Conservation (phyloP, 768 basidiomycete species). For the Ephemerocybe angulata region DNA sequence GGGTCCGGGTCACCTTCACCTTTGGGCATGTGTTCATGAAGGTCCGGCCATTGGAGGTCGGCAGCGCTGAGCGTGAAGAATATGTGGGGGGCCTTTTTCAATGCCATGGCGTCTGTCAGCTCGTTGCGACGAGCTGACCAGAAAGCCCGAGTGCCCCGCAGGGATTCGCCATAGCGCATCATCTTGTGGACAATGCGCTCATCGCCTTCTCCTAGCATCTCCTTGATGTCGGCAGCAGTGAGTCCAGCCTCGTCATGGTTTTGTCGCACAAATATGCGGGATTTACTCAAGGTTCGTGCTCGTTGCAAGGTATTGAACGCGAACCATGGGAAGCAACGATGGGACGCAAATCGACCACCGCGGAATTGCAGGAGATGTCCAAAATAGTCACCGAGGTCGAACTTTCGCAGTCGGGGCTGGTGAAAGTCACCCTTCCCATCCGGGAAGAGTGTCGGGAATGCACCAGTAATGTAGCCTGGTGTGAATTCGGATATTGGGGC, state of each 20-base stretch:
- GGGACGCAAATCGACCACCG: conserved; percentile 20
- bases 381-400: conserved; percentile 17
- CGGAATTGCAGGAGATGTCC: conserved; percentile 15
- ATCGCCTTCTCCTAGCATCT: conserved; percentile 15
- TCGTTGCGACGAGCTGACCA: conserved; percentile 20
- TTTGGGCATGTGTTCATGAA: conserved; percentile 28
- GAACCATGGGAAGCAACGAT: conserved; percentile 19
- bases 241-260: conserved; percentile 15
- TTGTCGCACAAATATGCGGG: conserved; percentile 11
- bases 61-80: conserved; percentile 26
- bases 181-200: conserved; percentile 16
- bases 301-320: conserved; percentile 16
- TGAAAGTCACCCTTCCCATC: conserved; percentile 18
- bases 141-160: conserved; percentile 20
- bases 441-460: conserved; percentile 24
- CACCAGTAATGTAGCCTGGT: conserved; percentile 13
- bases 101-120: conserved; percentile 8
- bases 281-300: conserved; percentile 5
- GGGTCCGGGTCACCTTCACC: neutral
- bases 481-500: conserved; percentile 14
- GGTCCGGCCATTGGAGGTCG: conserved; percentile 29
- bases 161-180: conserved; percentile 14
- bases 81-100: conserved; percentile 18
- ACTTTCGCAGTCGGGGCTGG: neutral
- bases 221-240: conserved; percentile 14